Base-by-base conservation (phyloP, 805 yeast genomes). In the Tetrapisispora namnaoensis region DNA sequence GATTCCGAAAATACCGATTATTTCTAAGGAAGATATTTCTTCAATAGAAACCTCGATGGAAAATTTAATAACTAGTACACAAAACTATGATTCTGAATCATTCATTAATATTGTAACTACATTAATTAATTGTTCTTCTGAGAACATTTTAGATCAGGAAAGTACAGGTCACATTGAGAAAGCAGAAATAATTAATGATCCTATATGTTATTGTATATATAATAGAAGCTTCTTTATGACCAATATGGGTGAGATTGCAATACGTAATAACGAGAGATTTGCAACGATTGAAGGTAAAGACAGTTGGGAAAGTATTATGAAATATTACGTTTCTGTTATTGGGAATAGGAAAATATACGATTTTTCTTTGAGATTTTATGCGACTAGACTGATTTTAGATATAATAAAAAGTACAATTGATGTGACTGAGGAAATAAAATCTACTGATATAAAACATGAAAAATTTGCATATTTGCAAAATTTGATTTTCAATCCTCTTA, bases 21-120 rank as follows among this genome's bases (percentile, higher is more conserved):
- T 82, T 18, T 57, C 71, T 1, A 57, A 71, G 28, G 67, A 63
- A 42, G 89, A 83, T 53, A 49, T 75, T 17, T 57, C 70, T 38
- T 69, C 76, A 0, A 73, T 88, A 35, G 83, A 79, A 43, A 64
- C 60, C 6, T 77, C 90, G 1, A 64, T 81, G 17, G 65, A 66
- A n/a, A 83, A 81, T 51, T 69, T 90, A 30, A 66, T 76, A 49
- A 89, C 82, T 28, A 79, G 83, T 46, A 74, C 91, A 1, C 65
- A 67, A 14, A 74, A 73, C 7, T 85, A 80, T 51, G 74, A 81
- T 1, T 65, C 69, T 2, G 62, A 65, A 0, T 75, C 88, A 1
- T 79, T 81, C 50, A 47, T 59, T 5, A 71, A 70, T 8, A 61
- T 89, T 20, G 48, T 82, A 1, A 55, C 61, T 1, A 73, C 82